These are phyloP conservation scores for Neonectria ditissima DNA, from an alignment of 2,329 filamentous ascomycete species.

Conservation along the genomic window DNA sequence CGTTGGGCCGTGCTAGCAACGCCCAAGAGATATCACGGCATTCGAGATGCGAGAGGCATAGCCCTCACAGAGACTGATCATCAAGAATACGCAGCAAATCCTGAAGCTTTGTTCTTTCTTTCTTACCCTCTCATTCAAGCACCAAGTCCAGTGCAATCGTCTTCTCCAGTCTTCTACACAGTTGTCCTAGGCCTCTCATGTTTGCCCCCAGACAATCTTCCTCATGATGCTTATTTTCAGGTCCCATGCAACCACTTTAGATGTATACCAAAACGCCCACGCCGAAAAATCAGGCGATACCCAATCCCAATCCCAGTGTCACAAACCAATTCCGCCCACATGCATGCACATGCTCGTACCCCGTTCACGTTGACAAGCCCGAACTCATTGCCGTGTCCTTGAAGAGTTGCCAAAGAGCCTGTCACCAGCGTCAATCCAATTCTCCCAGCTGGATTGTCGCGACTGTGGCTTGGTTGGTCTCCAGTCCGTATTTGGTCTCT, in stretches of 20 bases:
- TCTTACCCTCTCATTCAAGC: background rate
- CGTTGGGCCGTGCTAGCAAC: background rate
- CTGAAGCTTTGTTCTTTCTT: background rate
- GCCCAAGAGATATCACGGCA: background rate
- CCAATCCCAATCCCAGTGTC: background rate
- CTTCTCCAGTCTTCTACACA: background rate
- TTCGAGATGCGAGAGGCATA: background rate
- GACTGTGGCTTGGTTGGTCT: slow-evolving; percentile 28
- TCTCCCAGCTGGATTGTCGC: slow-evolving; percentile 37
- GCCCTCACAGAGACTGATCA: no score
- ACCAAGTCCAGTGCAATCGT: background rate
- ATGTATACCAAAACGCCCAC: background rate
- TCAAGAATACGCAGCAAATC: background rate
- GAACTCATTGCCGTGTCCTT: slow-evolving; percentile 26
- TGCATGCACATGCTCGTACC: background rate
- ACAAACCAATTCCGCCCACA: background rate
- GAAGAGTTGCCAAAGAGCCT: slow-evolving; percentile 36
- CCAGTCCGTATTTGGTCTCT: slow-evolving; percentile 15
- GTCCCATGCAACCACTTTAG: background rate
- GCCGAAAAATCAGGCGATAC: background rate
- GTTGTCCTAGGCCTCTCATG: background rate
- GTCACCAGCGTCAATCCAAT: slow-evolving; percentile 42
- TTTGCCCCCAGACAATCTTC: background rate
- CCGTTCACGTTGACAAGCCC: background rate
- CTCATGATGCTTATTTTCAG: background rate